These are phyloP conservation scores for Malus hybrid DNA, from an alignment of 331 rosid genomes.

Conservation along the genomic window DNA sequence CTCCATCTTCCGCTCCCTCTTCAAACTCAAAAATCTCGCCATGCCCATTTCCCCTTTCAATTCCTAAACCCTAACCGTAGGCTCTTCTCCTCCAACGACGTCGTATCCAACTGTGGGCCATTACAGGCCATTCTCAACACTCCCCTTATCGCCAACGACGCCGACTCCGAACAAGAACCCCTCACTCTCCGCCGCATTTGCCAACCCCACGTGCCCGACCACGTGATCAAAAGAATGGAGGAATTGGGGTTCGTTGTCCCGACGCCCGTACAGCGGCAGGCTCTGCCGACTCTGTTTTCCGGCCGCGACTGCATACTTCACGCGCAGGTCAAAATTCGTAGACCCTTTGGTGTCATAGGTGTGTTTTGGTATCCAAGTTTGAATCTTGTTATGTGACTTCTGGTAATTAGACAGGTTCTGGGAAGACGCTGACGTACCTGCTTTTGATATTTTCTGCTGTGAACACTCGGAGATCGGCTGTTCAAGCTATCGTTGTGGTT, in stretches of 20 bases:
- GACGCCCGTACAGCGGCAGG: conserved; percentile 68
- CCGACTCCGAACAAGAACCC: conserved; percentile 6
- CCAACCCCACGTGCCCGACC: conserved; percentile 47
- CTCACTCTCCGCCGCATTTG: conserved; percentile 55
- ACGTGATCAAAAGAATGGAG: conserved; percentile 62
- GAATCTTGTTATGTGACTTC: background rate
- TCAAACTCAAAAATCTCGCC: background rate
- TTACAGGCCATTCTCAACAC: conserved; percentile 27
- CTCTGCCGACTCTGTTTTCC: conserved; percentile 68
- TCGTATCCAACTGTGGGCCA: conserved; percentile 12
- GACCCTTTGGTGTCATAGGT: background rate
- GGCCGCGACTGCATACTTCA: conserved; percentile 85
- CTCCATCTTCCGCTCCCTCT: conserved; percentile 16
- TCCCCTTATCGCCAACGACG: conserved; percentile 15
- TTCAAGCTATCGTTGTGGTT: conserved; percentile 80
- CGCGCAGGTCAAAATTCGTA: conserved; percentile 62
- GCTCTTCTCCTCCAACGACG: background rate
- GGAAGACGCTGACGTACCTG: conserved; percentile 87
- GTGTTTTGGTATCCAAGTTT: background rate
- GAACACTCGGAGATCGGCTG: conserved; percentile 46
- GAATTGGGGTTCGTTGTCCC: conserved; percentile 73
- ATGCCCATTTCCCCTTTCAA: conserved; percentile 4
- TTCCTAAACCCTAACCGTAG: conserved; percentile 18
- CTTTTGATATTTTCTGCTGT: conserved; percentile 28
- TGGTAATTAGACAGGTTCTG: conserved; percentile 92